Percentiles rank a stretch among this genome's conserved stretches.
Evolutionary conservation across 139 green algal species (phyloP).

Genomic region (Micromonas commoda): DNA sequence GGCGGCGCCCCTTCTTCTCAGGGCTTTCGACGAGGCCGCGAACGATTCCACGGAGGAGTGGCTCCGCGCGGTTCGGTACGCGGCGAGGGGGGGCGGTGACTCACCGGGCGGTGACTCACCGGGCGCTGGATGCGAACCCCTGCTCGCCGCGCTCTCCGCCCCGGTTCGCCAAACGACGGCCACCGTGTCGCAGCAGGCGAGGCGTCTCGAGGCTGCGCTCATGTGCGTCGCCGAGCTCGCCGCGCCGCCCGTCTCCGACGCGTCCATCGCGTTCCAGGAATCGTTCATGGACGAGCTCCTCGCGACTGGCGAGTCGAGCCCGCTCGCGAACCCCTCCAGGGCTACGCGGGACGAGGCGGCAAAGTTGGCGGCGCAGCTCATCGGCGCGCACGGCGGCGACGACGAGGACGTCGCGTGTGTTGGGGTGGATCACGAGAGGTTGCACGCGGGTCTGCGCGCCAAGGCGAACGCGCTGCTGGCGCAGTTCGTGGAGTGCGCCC

Average conservation of each 20-base stretch:
- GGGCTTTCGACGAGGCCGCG: conserved; percentile 26
- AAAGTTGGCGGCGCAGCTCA: background rate
- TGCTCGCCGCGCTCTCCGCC: too few relatives aligned
- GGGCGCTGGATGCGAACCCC: background rate
- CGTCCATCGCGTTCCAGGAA: background rate
- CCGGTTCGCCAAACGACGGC: background rate
- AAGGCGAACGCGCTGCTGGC: conserved; percentile 34
- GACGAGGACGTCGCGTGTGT: conserved; percentile 20
- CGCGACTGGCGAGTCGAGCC: background rate
- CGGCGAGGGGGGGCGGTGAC: too few relatives aligned
- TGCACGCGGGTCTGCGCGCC: background rate
- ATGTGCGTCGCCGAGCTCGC: background rate
- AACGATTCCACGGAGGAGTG: conserved; percentile 1
- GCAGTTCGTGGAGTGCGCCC: conserved; percentile 16
- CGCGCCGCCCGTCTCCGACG: background rate
- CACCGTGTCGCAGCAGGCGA: background rate
- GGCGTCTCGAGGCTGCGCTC: background rate
- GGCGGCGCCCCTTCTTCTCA: too few relatives aligned
- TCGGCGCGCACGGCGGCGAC: conserved; percentile 14
- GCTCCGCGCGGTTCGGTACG: background rate
- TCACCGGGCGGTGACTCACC: background rate
- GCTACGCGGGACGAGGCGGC: background rate
- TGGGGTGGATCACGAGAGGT: background rate
- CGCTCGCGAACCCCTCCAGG: background rate
- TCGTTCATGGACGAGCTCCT: background rate